phyloP scores from a whole-genome alignment of 2,329 filamentous ascomycete species.

The Beauveria asiatica region DNA sequence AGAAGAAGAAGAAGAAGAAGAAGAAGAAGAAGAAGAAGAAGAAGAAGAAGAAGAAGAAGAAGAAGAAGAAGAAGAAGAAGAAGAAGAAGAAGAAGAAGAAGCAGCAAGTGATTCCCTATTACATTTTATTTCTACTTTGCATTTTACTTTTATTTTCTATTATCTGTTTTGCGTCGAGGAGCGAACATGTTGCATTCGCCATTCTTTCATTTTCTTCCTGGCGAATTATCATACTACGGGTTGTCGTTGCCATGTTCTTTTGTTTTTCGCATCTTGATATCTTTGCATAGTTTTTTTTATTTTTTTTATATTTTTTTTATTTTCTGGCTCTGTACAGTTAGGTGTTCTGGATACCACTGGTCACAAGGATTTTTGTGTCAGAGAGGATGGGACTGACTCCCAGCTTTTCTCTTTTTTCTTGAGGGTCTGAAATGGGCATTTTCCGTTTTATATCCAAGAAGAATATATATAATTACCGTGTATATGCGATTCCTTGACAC shows the following conservation, averaged over 20 bases:
- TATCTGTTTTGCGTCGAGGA: not conserved
- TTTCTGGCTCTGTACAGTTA: conserved; percentile 19
- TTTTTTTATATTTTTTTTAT: not conserved
- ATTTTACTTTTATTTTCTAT: not conserved
- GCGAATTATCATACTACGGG: not conserved
- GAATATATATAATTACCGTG: not conserved
- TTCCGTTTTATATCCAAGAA: not conserved
- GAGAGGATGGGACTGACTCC: not conserved
- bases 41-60: no score
- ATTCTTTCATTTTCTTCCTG: conserved; percentile 2
- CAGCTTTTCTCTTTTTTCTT: not conserved
- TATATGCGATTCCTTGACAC: no score
- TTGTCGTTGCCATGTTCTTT: conserved; percentile 11
- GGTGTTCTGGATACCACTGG: conserved; percentile 29
- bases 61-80: no score
- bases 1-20: conserved; percentile 51
- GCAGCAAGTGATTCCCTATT: not conserved
- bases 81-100: not conserved
- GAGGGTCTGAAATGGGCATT: not conserved
- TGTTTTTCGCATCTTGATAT: not conserved
- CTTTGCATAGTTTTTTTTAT: no score
- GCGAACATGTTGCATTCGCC: not conserved
- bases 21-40: no score
- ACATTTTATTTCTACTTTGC: not conserved
- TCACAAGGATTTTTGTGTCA: not conserved